Evolutionary conservation across 78 protist species (phyloP).

Genomic region (slime mould (Dictyostelium discoideum)): DNA sequence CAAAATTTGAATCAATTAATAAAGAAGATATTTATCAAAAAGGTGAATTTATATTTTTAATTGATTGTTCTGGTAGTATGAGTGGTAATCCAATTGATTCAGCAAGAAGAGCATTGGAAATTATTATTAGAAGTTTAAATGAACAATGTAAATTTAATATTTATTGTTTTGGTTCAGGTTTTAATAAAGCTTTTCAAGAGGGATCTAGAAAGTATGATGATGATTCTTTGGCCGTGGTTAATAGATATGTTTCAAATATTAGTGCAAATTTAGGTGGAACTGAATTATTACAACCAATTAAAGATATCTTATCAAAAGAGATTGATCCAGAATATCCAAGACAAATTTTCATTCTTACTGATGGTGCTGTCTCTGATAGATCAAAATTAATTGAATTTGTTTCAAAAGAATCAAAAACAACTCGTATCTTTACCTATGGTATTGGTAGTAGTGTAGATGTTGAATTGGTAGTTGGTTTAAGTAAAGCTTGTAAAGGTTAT

Average conservation of each 20-base stretch:
- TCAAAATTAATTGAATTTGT: conserved; percentile 39
- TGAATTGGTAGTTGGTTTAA: conserved; percentile 62
- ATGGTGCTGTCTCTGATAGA: conserved; percentile 51
- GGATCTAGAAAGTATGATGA: neutral
- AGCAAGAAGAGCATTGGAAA: conserved; percentile 40
- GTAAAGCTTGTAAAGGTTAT: conserved; percentile 60
- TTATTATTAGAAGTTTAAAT: conserved; percentile 30
- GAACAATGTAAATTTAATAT: conserved; percentile 66
- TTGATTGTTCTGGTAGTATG: conserved; percentile 81
- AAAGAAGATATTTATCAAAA: conserved; percentile 46
- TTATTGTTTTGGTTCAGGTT: conserved; percentile 24
- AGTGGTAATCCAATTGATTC: neutral
- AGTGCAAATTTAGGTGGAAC: conserved; percentile 82
- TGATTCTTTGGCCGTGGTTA: conserved; percentile 17
- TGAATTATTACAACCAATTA: conserved; percentile 48
- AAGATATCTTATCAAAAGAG: conserved; percentile 13
- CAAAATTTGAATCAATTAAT: neutral
- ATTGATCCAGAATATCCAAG: conserved; percentile 55
- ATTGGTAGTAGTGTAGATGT: conserved; percentile 76
- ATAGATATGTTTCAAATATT: neutral
- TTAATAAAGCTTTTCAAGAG: neutral
- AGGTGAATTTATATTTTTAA: conserved; percentile 18
- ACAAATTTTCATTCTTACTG: conserved; percentile 69
- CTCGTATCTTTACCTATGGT: conserved; percentile 75
- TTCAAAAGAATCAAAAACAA: conserved; percentile 23